These are phyloP conservation scores for Chondrus crispus DNA, from an alignment of 23 red algal genomes.

Conservation along the genomic window DNA sequence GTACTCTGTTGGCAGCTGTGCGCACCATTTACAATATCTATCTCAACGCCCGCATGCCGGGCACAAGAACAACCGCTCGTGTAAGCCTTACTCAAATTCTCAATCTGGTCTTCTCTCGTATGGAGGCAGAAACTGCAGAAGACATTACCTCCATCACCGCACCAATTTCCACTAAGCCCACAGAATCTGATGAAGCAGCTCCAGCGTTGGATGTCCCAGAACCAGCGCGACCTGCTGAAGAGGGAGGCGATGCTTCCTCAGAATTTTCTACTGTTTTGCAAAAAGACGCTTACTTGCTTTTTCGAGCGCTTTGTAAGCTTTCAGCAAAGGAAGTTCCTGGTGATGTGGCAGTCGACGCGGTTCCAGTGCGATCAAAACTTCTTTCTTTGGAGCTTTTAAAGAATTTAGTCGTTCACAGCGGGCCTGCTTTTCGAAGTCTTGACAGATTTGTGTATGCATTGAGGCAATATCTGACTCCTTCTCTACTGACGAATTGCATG, in stretches of 20 bases:
- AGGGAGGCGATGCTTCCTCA: slow-evolving; percentile 4
- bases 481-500: slow-evolving; percentile 82
- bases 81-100: slow-evolving; percentile 80
- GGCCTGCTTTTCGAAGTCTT: slow-evolving; percentile 61
- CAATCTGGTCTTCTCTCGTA: slow-evolving; percentile 71
- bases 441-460: slow-evolving; percentile 84
- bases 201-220: slow-evolving; percentile 34
- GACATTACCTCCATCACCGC: background rate
- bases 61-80: slow-evolving; percentile 83
- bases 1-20: slow-evolving; percentile 72
- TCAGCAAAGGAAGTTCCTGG: slow-evolving; percentile 73
- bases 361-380: slow-evolving; percentile 79
- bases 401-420: slow-evolving; percentile 53
- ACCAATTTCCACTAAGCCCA: background rate
- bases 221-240: slow-evolving; percentile 1
- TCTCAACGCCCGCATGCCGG: slow-evolving; percentile 61
- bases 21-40: slow-evolving; percentile 95
- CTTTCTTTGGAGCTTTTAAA: slow-evolving; percentile 81
- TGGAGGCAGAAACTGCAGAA: slow-evolving; percentile 57
- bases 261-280: slow-evolving; percentile 58
- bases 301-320: slow-evolving; percentile 94
- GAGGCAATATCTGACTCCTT: slow-evolving; percentile 77
- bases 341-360: slow-evolving; percentile 31
- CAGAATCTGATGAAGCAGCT: background rate
- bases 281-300: slow-evolving; percentile 95